Evolutionary conservation across 371 early-diverging fungal species (phyloP).

Genomic region (Amoeboaphelidium protococcarum): DNA sequence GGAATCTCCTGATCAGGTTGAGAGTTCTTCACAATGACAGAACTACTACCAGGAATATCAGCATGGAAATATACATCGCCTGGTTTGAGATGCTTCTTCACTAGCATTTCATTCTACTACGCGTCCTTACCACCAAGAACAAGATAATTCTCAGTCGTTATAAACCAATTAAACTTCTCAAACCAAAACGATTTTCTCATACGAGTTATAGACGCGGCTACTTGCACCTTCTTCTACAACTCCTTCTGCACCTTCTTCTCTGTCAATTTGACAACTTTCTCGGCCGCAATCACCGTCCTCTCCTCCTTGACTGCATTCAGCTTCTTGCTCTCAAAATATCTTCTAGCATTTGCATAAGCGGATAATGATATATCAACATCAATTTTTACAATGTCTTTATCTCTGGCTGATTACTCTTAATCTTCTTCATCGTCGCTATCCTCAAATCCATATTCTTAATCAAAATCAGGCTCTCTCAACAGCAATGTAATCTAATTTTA

Average conservation of each 20-base stretch:
- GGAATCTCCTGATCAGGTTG: conserved; percentile 33
- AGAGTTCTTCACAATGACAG: conserved; percentile 76
- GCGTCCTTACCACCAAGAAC: conserved; percentile 91
- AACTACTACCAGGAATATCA: conserved; percentile 81
- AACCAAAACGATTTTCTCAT: conserved; percentile 94
- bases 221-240: conserved; percentile 24
- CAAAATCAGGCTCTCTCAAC: conserved; percentile 1
- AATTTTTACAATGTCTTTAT: conserved; percentile 15
- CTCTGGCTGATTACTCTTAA: conserved; percentile 3
- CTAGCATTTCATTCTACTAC: conserved; percentile 90
- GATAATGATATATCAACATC: conserved; percentile 63
- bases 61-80: conserved; percentile 90
- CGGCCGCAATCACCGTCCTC: conserved; percentile 58
- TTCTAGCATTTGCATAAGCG: conserved; percentile 72
- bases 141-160: conserved; percentile 77
- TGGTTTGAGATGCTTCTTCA: conserved; percentile 29
- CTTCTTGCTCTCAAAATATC: conserved; percentile 63
- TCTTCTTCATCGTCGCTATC: conserved; percentile 6
- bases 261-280: conserved; percentile 60
- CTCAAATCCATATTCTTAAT: conserved; percentile 4
- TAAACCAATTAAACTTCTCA: conserved; percentile 97
- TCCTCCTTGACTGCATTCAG: conserved; percentile 53
- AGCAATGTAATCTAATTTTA: conserved; percentile 6
- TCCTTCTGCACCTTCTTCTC: conserved; percentile 64
- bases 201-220: conserved; percentile 39